Evolutionary conservation across 1,284 basidiomycete genomes (phyloP), one percentile per base, ranked within the genome.

Genomic region (Agaricales sp.): DNA sequence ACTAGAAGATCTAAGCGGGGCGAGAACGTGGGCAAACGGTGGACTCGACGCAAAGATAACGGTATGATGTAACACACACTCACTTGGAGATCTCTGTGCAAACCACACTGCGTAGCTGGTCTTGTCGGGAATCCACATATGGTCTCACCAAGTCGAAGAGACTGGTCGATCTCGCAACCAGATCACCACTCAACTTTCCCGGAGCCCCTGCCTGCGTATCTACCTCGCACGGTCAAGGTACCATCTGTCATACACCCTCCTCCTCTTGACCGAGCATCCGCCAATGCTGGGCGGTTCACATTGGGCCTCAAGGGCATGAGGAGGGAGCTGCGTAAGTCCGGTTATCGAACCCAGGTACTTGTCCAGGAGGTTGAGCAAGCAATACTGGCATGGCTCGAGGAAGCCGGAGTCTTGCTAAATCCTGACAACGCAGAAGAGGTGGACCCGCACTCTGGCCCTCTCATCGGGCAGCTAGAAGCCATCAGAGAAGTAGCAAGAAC

Each of bases 21-120:
- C 46, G 78, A 80, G 44, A 80, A 78, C 51, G 82, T 86, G 54
- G 87, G 87, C 37, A 89, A 83, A 63, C 79, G 84, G 20, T 85
- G 81, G 78, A 63, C 79, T 3, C 66, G 84, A 54, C 73, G 87
- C 25, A 82, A 78, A 59, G 86, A 88, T 57, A 90, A 90, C 53
- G 79, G 86, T 87, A 39, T 47, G n/a, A n/a, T n/a, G 73, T 63
- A 4, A 14, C 16, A 14, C 43, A 8, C 18, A 25, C 4, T 26
- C 46, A 37, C 50, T 35, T 22, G 13, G n/a, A n/a, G n/a, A n/a
- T 20, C 21, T 43, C 19, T 19, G 22, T 2, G 35, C 13, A n/a
- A 18, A 46, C 8, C 30, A 35, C 30, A 53, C 46, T 41, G 18
- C 52, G 4, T 55, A 89, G 85, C 81, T 53, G 74, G 67, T 18